A percentile compares a stretch with the other conserved stretches of the same genome.
Evolutionary conservation across 169 alveolate species (phyloP).

Genomic region (Eimeria maxima): DNA sequence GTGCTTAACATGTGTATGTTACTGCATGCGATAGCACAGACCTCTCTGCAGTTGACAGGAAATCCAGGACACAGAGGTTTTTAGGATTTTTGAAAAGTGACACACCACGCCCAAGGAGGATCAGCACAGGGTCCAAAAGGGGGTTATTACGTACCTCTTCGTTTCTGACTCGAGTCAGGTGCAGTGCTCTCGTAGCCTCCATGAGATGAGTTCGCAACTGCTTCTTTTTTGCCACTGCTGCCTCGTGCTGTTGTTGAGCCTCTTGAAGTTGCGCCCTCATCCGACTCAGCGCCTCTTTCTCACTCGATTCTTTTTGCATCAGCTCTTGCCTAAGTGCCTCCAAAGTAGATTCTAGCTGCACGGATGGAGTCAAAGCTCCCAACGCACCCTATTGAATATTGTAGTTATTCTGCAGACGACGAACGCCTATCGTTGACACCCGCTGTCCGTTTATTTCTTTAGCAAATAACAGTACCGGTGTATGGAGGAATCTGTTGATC

Average conservation of each 20-base stretch:
- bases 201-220: constrained; percentile 58
- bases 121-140: neutral
- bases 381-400: neutral
- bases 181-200: constrained; percentile 59
- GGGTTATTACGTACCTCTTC: constrained; percentile 13
- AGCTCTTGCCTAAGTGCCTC: constrained; percentile 59
- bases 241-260: constrained; percentile 44
- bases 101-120: too few relatives aligned
- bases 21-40: neutral
- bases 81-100: neutral
- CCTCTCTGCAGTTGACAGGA: neutral
- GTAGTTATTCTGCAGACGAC: neutral
- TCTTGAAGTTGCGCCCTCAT: constrained; percentile 16
- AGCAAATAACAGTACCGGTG: neutral
- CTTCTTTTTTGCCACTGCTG: constrained; percentile 40
- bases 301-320: constrained; percentile 26
- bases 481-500: neutral
- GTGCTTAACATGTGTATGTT: neutral
- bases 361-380: neutral
- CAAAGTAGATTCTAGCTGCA: constrained; percentile 71
- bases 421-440: neutral
- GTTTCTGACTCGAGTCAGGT: constrained; percentile 63
- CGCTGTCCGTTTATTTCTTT: neutral
- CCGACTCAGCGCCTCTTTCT: neutral
- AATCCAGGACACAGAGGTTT: neutral